A percentile compares a stretch with the other conserved stretches of the same genome.
Evolutionary conservation across 495 filamentous ascomycete species (phyloP).

Genomic region (Cenococcum geophilum): DNA sequence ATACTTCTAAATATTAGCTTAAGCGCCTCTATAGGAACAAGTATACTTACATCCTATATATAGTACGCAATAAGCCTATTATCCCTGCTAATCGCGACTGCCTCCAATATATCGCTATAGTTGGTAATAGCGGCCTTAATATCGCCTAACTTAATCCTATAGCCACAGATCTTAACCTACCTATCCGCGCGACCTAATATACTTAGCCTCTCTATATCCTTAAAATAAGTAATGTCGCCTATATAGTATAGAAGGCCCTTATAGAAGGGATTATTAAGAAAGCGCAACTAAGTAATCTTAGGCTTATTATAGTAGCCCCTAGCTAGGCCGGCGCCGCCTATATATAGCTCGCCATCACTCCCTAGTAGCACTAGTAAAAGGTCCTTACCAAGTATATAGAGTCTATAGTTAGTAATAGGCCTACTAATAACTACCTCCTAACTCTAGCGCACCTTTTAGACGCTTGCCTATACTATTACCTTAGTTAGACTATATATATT

Average conservation of each 20-base stretch:
- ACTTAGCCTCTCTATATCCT: slow-evolving; percentile 25
- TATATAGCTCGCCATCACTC: slow-evolving; percentile 37
- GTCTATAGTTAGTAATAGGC: slow-evolving; percentile 30
- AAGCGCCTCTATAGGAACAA: too few relatives aligned
- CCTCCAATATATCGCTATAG: slow-evolving; percentile 8
- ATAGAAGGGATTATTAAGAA: slow-evolving; percentile 10
- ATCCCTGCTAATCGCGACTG: not conserved
- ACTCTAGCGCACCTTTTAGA: slow-evolving; percentile 15
- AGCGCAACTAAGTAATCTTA: slow-evolving; percentile 14
- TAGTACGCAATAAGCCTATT: not conserved
- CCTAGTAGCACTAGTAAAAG: slow-evolving; percentile 24
- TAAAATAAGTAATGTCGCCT: slow-evolving; percentile 36
- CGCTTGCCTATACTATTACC: slow-evolving; percentile 33
- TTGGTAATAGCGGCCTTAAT: slow-evolving; percentile 33
- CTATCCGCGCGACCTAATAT: slow-evolving; percentile 36
- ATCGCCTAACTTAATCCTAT: slow-evolving; percentile 36
- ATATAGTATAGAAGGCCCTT: slow-evolving; percentile 36
- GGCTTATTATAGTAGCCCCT: slow-evolving; percentile 35
- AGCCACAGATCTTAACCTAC: slow-evolving; percentile 39
- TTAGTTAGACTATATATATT: slow-evolving; percentile 43
- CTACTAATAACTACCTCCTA: slow-evolving; percentile 36
- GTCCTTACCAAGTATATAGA: slow-evolving; percentile 35
- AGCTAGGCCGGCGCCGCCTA: slow-evolving; percentile 39
- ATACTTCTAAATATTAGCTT: slow-evolving; percentile 16
- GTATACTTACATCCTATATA: too few relatives aligned